phyloP scores from a whole-genome alignment of 2,329 filamentous ascomycete genomes.

The Penicillium palitans region DNA sequence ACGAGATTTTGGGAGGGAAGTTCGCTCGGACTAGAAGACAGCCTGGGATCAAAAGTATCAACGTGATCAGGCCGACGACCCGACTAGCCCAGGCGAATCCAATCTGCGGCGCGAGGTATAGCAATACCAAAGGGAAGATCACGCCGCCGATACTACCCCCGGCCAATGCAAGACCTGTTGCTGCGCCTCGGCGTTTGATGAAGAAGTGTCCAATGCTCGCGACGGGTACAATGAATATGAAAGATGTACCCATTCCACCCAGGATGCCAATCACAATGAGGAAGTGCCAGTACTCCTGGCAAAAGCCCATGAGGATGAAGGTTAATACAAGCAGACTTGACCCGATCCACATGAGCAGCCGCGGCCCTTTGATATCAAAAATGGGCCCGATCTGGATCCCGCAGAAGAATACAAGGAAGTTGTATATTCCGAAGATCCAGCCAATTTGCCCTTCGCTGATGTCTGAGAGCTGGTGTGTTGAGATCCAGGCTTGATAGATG shows the following conservation, averaged over 20 bases:
- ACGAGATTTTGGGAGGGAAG: conserved; percentile 6
- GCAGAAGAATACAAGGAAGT: conserved; percentile 42
- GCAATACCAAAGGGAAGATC: conserved; percentile 22
- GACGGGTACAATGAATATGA: conserved; percentile 23
- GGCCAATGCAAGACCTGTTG: conserved; percentile 17
- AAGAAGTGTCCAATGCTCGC: conserved; percentile 22
- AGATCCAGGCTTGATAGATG: conserved; percentile 43
- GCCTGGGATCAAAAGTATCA: conserved; percentile 16
- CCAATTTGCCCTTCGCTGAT: conserved; percentile 34
- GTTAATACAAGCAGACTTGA: conserved; percentile 32
- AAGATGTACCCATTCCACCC: conserved; percentile 16
- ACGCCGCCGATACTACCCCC: conserved; percentile 22
- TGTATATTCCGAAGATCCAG: conserved; percentile 46
- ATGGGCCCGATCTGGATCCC: conserved; percentile 37
- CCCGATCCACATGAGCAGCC: no score
- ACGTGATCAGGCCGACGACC: conserved; percentile 17
- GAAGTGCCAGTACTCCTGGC: conserved; percentile 21
- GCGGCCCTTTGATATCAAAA: conserved; percentile 39
- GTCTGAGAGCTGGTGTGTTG: conserved; percentile 38
- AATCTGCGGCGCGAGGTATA: conserved; percentile 14
- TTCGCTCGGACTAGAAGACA: conserved; percentile 17
- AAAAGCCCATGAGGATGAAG: conserved; percentile 29
- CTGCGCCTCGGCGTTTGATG: conserved; percentile 15
- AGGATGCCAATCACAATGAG: conserved; percentile 18
- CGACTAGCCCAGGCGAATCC: conserved; percentile 23